phyloP scores from a whole-genome alignment of 495 filamentous ascomycete species.

The Astrothelium subdiscretum region DNA sequence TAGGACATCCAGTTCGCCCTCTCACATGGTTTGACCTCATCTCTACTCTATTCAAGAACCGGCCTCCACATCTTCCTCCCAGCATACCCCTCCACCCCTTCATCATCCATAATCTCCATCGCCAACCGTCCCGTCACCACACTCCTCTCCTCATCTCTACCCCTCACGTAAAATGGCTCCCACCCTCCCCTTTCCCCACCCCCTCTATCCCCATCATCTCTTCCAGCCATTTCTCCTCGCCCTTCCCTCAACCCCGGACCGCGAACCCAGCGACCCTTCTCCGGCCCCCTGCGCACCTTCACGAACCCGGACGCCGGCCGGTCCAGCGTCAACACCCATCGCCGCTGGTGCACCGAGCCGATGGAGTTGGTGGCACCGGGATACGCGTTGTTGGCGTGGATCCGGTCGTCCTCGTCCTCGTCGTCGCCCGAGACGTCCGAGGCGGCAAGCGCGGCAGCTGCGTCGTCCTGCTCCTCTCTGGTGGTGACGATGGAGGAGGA shows the following conservation, averaged over 20 bases:
- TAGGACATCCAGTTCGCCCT: too few species aligned
- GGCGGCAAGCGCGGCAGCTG: too few species aligned
- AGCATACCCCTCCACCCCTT: slow-evolving; percentile 43
- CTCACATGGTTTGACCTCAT: background rate
- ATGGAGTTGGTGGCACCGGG: slow-evolving; percentile 49
- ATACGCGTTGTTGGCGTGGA: slow-evolving; percentile 53
- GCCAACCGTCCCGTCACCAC: slow-evolving; percentile 49
- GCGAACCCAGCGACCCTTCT: slow-evolving; percentile 10
- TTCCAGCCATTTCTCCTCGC: slow-evolving; percentile 16
- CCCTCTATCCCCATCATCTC: slow-evolving; percentile 7
- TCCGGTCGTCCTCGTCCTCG: slow-evolving; percentile 34
- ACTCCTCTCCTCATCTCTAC: slow-evolving; percentile 46
- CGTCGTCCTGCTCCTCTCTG: too few species aligned
- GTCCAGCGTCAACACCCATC: slow-evolving; percentile 51
- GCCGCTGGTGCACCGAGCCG: slow-evolving; percentile 50
- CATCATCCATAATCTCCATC: slow-evolving; percentile 45
- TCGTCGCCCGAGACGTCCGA: background rate
- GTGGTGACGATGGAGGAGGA: too few species aligned
- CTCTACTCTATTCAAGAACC: slow-evolving; percentile 33
- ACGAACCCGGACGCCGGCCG: slow-evolving; percentile 42
- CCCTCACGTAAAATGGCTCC: slow-evolving; percentile 47
- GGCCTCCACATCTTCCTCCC: slow-evolving; percentile 46
- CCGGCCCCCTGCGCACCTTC: slow-evolving; percentile 16
- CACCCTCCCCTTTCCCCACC: slow-evolving; percentile 27
- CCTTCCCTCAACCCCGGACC: too few species aligned